A percentile compares a stretch with the other conserved stretches of the same genome.
phyloP scores from a whole-genome alignment of 2,329 filamentous ascomycete species.

The Tricladium varicosporioides region DNA sequence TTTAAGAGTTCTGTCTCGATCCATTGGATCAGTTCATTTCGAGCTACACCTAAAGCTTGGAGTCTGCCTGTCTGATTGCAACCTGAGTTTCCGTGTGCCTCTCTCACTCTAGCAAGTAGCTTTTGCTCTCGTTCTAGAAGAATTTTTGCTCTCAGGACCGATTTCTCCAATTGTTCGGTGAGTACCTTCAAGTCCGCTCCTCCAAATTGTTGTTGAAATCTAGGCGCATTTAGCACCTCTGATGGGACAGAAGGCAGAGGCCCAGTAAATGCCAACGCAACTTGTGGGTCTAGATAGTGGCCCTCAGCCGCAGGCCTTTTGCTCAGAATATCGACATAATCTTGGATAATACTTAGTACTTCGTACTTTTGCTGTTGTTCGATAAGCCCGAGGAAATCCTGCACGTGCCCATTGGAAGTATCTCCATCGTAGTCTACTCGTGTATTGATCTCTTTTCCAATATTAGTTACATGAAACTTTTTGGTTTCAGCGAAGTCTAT shows the following conservation, averaged over 20 bases:
- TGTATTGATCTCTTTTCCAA: conserved; percentile 4
- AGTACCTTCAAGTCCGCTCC: conserved; percentile 46
- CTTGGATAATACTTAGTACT: conserved; percentile 48
- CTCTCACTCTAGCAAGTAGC: conserved; percentile 45
- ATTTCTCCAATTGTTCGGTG: conserved; percentile 54
- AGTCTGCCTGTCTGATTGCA: conserved; percentile 29
- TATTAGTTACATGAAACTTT: conserved; percentile 19
- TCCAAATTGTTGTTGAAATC: conserved; percentile 25
- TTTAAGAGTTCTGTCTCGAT: conserved; percentile 61
- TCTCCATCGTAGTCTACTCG: conserved; percentile 21
- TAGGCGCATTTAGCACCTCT: conserved; percentile 24
- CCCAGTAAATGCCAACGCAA: conserved; percentile 23
- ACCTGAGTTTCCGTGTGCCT: conserved; percentile 1
- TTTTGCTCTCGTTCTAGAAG: conserved; percentile 55
- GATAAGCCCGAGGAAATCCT: conserved; percentile 50
- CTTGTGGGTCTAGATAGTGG: conserved; percentile 44
- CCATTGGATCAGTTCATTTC: conserved; percentile 62
- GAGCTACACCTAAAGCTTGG: conserved; percentile 53
- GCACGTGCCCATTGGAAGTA: conserved; percentile 35
- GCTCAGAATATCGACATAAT: conserved; percentile 48
- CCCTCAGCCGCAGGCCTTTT: conserved; percentile 51
- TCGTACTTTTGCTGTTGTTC: conserved; percentile 52
- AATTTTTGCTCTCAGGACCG: conserved; percentile 56
- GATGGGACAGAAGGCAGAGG: conserved; percentile 28
- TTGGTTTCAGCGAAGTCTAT: conserved; percentile 41